Conservation (phyloP, 2,329 filamentous ascomycete species). For the Phaeomoniella chlamydospora region DNA sequence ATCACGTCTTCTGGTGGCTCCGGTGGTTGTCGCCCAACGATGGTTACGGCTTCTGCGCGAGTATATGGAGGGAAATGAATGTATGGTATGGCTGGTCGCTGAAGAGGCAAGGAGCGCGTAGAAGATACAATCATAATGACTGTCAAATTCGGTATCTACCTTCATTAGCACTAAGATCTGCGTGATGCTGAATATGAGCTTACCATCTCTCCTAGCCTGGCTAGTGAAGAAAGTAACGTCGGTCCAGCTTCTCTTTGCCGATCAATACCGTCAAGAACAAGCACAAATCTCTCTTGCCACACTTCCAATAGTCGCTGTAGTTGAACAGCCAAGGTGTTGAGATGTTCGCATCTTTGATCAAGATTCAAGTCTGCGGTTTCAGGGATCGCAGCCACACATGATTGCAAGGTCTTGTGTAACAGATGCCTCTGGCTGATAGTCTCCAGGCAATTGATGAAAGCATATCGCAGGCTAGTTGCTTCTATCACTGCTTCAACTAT, state of each 20-base stretch:
- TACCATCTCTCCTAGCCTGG: constrained; percentile 68
- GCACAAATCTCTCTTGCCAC: constrained; percentile 46
- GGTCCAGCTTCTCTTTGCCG: constrained; percentile 64
- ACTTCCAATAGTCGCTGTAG: constrained; percentile 34
- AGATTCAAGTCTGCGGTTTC: constrained; percentile 26
- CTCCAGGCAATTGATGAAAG: constrained; percentile 26
- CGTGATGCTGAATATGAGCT: constrained; percentile 15
- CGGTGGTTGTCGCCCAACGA: constrained; percentile 47
- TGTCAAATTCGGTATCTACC: constrained; percentile 62
- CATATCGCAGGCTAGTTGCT: constrained; percentile 35
- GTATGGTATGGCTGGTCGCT: constrained; percentile 56
- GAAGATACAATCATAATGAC: constrained; percentile 64
- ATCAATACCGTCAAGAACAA: constrained; percentile 83
- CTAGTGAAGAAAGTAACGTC: constrained; percentile 68
- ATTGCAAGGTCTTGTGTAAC: constrained; percentile 28
- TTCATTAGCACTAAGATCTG: background rate
- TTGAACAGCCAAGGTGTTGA: constrained; percentile 62
- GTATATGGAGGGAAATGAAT: constrained; percentile 75
- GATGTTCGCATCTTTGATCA: constrained; percentile 59
- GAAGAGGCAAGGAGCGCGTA: constrained; percentile 55
- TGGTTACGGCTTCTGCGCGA: constrained; percentile 63
- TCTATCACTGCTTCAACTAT: constrained; percentile 52
- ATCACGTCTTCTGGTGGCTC: constrained; percentile 17
- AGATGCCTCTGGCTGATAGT: constrained; percentile 31
- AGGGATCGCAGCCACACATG: constrained; percentile 19